Conservation (phyloP, 176 grass and related monocot species). For the Pontederia paniculata region DNA sequence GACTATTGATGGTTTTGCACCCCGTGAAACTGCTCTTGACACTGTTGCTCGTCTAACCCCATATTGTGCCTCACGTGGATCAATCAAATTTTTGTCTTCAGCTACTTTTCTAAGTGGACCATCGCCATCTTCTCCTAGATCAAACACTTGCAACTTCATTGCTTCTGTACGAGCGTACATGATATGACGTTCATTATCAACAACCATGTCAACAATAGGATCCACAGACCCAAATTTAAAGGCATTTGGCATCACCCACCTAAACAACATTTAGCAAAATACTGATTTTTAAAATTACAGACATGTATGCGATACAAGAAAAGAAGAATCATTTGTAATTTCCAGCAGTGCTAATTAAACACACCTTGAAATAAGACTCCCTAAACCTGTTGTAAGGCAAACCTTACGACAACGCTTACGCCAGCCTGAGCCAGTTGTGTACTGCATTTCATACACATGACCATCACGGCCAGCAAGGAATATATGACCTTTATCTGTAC, state of each 20-base stretch:
- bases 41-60: constrained; percentile 43
- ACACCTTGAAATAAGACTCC: constrained; percentile 85
- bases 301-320: background rate
- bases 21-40: constrained; percentile 39
- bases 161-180: constrained; percentile 84
- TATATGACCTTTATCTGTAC: constrained; percentile 82
- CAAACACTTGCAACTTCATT: constrained; percentile 77
- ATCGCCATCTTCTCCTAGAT: constrained; percentile 74
- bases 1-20: constrained; percentile 60
- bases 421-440: constrained; percentile 88
- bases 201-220: constrained; percentile 87
- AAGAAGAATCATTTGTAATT: background rate
- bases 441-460: constrained; percentile 87
- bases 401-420: constrained; percentile 78
- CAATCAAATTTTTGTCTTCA: constrained; percentile 82
- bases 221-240: constrained; percentile 87
- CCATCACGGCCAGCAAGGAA: constrained; percentile 83
- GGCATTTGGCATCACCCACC: constrained; percentile 86
- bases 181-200: constrained; percentile 80
- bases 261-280: constrained; percentile 36
- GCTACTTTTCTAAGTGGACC: constrained; percentile 71
- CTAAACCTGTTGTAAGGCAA: constrained; percentile 71
- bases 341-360: background rate
- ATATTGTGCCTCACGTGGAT: constrained; percentile 68
- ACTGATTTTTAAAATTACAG: constrained; percentile 6